Conservation (phyloP, 2,329 filamentous ascomycete species). For the Aspergillus transmontanensis region DNA sequence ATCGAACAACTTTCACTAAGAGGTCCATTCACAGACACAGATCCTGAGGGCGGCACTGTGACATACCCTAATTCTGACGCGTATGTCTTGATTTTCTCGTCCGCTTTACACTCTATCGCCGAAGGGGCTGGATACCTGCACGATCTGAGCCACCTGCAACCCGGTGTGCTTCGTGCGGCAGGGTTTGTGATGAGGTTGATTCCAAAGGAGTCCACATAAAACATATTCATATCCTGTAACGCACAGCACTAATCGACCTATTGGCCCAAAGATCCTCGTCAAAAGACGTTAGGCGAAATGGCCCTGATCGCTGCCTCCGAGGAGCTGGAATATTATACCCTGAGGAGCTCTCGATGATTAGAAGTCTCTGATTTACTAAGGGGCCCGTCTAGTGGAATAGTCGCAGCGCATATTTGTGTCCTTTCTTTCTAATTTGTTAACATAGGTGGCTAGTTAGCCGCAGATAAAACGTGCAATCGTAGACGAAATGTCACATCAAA, state of each 20-base stretch:
- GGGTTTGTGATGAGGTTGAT: slow-evolving; percentile 33
- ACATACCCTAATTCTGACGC: no score
- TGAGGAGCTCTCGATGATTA: slow-evolving; percentile 23
- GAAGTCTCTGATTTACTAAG: no score
- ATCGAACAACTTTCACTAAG: no score
- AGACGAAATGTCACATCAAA: slow-evolving; percentile 3
- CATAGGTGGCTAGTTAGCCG: neutral
- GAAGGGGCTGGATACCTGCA: slow-evolving; percentile 38
- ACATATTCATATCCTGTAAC: slow-evolving; percentile 41
- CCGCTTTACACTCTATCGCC: no score
- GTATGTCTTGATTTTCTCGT: no score
- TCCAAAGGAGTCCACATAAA: no score
- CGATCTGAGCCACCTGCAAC: slow-evolving; percentile 36
- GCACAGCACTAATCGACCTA: slow-evolving; percentile 40
- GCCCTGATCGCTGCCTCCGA: slow-evolving; percentile 43
- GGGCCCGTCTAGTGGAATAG: neutral
- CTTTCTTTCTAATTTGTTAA: neutral
- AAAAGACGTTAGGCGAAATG: slow-evolving; percentile 46
- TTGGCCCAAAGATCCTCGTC: slow-evolving; percentile 37
- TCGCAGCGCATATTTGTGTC: neutral
- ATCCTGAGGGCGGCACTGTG: no score
- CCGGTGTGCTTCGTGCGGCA: slow-evolving; percentile 37
- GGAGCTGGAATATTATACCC: slow-evolving; percentile 41
- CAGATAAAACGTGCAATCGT: slow-evolving; percentile 12
- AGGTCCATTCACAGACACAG: no score